These are phyloP conservation scores for Terfezia boudieri DNA, from an alignment of 495 filamentous ascomycete genomes.

Conservation along the genomic window DNA sequence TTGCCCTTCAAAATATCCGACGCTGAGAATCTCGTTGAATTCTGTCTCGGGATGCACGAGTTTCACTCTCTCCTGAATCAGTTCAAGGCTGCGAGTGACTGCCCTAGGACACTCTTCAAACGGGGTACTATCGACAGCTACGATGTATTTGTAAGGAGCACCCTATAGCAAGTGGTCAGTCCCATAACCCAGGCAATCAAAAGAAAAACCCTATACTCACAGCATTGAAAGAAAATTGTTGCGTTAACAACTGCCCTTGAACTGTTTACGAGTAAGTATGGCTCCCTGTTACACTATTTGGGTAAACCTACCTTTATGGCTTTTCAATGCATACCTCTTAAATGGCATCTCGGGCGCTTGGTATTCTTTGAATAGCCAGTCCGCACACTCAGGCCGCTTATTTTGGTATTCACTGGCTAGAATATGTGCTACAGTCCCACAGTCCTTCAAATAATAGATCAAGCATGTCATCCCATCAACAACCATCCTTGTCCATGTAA, in stretches of 20 bases:
- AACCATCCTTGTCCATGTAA: conserved; percentile 6
- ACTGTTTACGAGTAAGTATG: conserved; percentile 7
- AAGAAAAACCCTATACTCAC: conserved; percentile 24
- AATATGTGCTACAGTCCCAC: conserved; percentile 42
- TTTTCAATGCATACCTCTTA: conserved; percentile 28
- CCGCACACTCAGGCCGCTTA: neutral
- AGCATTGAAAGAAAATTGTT: conserved; percentile 51
- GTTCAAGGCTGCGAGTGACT: conserved; percentile 30
- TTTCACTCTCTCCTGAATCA: conserved; percentile 8
- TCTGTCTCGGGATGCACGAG: conserved; percentile 11
- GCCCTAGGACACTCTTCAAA: conserved; percentile 38
- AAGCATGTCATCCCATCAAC: conserved; percentile 14
- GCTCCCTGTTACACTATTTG: neutral
- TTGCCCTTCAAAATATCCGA: conserved; percentile 53
- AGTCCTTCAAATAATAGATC: conserved; percentile 21
- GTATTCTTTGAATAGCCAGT: conserved; percentile 40
- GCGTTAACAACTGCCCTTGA: conserved; percentile 29
- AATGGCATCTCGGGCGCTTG: conserved; percentile 37
- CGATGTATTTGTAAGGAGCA: conserved; percentile 63
- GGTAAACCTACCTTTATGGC: conserved; percentile 21
- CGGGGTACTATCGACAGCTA: conserved; percentile 36
- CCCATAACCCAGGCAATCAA: neutral
- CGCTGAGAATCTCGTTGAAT: conserved; percentile 54
- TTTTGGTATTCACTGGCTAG: conserved; percentile 24
- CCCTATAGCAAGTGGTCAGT: conserved; percentile 29